Conservation (phyloP, 805 yeast species). For the Candida pseudoglaebosa region DNA sequence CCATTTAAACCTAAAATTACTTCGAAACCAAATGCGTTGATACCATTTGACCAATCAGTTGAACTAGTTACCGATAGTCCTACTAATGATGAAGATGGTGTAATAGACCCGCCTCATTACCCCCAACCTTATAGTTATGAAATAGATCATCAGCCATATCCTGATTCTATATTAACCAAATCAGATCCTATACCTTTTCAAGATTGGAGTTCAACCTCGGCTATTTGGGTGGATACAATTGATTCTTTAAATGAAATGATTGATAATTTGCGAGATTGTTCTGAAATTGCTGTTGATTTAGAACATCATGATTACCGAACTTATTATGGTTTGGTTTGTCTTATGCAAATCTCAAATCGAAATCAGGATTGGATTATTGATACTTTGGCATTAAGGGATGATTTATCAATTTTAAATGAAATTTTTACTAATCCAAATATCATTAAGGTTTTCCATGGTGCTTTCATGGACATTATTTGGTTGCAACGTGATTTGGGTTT, state of each 20-base stretch:
- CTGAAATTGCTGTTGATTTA: conserved; percentile 85
- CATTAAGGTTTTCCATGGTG: conserved; percentile 91
- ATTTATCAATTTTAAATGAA: conserved; percentile 60
- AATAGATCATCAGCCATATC: conserved; percentile 67
- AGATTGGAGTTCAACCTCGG: conserved; percentile 62
- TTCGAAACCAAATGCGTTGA: conserved; percentile 67
- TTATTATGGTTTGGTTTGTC: conserved; percentile 83
- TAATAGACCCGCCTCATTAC: conserved; percentile 54
- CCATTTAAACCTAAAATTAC: conserved; percentile 79
- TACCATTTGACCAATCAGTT: conserved; percentile 51
- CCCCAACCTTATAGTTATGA: conserved; percentile 80
- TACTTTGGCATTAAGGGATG: conserved; percentile 73
- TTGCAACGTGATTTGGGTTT: conserved; percentile 91
- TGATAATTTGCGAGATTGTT: conserved; percentile 42
- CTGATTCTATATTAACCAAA: conserved; percentile 44
- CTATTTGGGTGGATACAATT: conserved; percentile 68
- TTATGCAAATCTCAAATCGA: conserved; percentile 87
- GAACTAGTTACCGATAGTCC: conserved; percentile 25
- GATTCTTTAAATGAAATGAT: conserved; percentile 54
- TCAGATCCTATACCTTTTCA: conserved; percentile 46
- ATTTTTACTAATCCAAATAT: conserved; percentile 79
- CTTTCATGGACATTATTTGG: conserved; percentile 96
- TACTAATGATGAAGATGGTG: conserved; percentile 21
- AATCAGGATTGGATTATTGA: conserved; percentile 85
- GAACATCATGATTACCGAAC: conserved; percentile 95